Evolutionary conservation across 257 asterid genomes (phyloP).

Genomic region (Nicotiana tabacum): DNA sequence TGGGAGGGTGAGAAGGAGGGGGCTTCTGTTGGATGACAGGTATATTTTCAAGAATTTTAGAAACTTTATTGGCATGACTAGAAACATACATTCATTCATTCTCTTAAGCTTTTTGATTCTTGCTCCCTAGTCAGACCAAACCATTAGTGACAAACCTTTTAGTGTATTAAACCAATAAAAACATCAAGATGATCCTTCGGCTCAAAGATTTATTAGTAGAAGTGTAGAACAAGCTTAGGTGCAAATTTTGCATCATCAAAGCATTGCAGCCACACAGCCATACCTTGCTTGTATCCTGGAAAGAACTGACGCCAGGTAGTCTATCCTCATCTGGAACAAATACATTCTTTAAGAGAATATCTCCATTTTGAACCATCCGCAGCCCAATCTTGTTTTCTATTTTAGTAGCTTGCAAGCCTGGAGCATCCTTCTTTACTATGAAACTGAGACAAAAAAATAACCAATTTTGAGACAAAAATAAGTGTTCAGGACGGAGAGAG

Average conservation of each 20-base stretch:
- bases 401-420: constrained; percentile 90
- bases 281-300: constrained; percentile 93
- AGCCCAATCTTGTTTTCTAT: constrained; percentile 91
- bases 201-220: not conserved
- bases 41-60: not conserved
- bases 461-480: not conserved
- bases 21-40: not conserved
- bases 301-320: constrained; percentile 84
- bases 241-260: not conserved
- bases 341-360: constrained; percentile 67
- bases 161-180: not conserved
- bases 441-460: constrained; percentile 43
- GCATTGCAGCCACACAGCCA: not conserved
- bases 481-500: not conserved
- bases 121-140: not conserved
- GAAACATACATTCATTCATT: not conserved
- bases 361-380: constrained; percentile 94
- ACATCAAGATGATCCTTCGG: not conserved
- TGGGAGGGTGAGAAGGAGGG: too few species aligned
- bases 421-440: constrained; percentile 72
- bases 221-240: not conserved
- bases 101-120: not conserved
- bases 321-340: constrained; percentile 95
- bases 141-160: not conserved
- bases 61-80: not conserved